These are phyloP conservation scores for Mucor circinelloides DNA, from an alignment of 371 early-diverging fungal genomes.

Conservation along the genomic window DNA sequence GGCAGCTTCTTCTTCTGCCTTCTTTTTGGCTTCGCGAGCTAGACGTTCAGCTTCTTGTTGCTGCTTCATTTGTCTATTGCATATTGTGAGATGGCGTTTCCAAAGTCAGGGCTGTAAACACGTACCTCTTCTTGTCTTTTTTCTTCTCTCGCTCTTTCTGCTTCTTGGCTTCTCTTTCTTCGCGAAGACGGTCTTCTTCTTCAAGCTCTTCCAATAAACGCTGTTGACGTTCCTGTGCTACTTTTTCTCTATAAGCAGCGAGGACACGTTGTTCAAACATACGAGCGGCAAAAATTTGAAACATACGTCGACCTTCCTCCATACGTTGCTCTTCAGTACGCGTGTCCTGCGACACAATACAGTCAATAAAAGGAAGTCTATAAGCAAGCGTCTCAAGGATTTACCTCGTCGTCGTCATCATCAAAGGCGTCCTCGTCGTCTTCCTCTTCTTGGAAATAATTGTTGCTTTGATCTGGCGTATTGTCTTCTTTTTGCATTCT, in stretches of 20 bases:
- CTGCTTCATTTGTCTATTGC: slow-evolving; percentile 37
- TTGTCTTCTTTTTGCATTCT: slow-evolving; percentile 80
- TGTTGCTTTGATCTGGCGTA: slow-evolving; percentile 24
- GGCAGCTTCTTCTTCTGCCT: slow-evolving; percentile 43
- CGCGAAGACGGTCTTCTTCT: slow-evolving; percentile 75
- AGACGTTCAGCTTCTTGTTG: slow-evolving; percentile 47
- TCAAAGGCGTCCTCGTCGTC: slow-evolving; percentile 66
- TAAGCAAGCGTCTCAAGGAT: not conserved
- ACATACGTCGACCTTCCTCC: slow-evolving; percentile 93
- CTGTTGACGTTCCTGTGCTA: slow-evolving; percentile 81
- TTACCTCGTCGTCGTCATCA: slow-evolving; percentile 48
- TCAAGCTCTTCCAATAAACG: slow-evolving; percentile 80
- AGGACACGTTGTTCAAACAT: slow-evolving; percentile 95
- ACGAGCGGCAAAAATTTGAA: slow-evolving; percentile 93
- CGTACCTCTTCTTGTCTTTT: slow-evolving; percentile 61
- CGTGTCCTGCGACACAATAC: slow-evolving; percentile 52
- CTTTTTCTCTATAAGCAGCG: slow-evolving; percentile 90
- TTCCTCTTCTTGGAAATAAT: slow-evolving; percentile 49
- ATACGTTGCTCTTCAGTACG: slow-evolving; percentile 84
- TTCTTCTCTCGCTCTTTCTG: slow-evolving; percentile 70
- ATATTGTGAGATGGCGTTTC: not conserved
- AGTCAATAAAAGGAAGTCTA: not conserved
- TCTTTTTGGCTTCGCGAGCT: slow-evolving; percentile 45
- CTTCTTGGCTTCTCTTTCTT: slow-evolving; percentile 71
- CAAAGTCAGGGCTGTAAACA: not conserved